These are phyloP conservation scores for Hippophae rhamnoides DNA, from an alignment of 306 rosid species.

Conservation along the genomic window DNA sequence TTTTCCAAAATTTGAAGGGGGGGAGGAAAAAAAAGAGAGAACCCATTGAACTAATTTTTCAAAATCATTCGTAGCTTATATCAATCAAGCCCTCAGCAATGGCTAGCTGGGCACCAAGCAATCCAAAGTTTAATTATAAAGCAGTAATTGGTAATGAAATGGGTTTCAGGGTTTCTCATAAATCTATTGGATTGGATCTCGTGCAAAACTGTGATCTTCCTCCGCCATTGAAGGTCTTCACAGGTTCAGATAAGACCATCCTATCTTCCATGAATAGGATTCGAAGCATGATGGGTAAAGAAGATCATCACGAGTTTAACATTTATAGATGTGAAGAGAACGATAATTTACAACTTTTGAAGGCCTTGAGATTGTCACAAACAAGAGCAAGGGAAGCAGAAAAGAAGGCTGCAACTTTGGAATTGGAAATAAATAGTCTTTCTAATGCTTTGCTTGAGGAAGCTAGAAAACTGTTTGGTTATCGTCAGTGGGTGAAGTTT, in stretches of 20 bases:
- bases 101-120: conserved; percentile 18
- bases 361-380: conserved; percentile 74
- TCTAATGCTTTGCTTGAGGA: conserved; percentile 45
- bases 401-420: conserved; percentile 40
- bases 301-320: conserved; percentile 12
- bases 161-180: conserved; percentile 40
- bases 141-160: conserved; percentile 22
- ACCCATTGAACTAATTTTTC: conserved; percentile 3
- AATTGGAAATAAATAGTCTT: conserved; percentile 42
- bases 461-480: conserved; percentile 45
- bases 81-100: conserved; percentile 12
- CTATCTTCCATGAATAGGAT: conserved; percentile 37
- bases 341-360: conserved; percentile 51
- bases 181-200: conserved; percentile 39
- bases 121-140: conserved; percentile 14
- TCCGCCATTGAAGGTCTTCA: conserved; percentile 69
- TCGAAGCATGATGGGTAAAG: conserved; percentile 9
- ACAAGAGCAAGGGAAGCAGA: conserved; percentile 75
- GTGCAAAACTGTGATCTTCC: conserved; percentile 94
- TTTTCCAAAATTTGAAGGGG: neutral
- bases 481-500: conserved; percentile 57
- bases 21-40: neutral
- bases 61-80: neutral
- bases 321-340: neutral
- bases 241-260: conserved; percentile 31